Evolutionary conservation across 257 asterid species (phyloP).

Genomic region (Plantago elongata): DNA sequence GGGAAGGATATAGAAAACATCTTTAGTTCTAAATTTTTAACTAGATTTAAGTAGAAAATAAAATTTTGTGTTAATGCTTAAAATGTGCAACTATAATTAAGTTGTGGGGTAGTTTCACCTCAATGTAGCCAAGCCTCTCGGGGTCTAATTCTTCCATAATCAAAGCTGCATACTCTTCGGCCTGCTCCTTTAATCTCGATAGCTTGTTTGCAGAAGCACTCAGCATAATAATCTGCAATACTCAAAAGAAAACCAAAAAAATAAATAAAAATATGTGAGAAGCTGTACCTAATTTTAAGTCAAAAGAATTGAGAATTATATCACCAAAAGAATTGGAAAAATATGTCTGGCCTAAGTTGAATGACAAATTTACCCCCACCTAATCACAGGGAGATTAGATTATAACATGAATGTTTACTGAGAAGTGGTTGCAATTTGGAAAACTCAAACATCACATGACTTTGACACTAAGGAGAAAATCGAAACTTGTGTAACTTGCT

Average conservation of each 20-base stretch:
- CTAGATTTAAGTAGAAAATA: too few relatives aligned
- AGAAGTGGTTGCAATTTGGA: constrained; percentile 24
- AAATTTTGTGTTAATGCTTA: too few relatives aligned
- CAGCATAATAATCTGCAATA: constrained; percentile 72
- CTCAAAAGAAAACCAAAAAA: not conserved
- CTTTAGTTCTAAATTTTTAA: too few relatives aligned
- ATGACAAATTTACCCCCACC: constrained; percentile 47
- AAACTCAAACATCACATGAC: constrained; percentile 16
- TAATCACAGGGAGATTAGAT: constrained; percentile 24
- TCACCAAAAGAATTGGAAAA: too few relatives aligned
- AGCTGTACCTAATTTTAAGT: too few relatives aligned
- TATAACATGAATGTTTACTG: not conserved
- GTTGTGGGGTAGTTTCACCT: constrained; percentile 56
- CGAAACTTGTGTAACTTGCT: constrained; percentile 8
- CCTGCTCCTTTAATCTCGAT: constrained; percentile 90
- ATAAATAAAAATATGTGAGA: not conserved
- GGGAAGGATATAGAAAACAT: too few relatives aligned
- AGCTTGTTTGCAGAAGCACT: constrained; percentile 96
- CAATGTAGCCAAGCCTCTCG: constrained; percentile 95
- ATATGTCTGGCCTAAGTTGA: too few relatives aligned
- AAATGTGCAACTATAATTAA: not conserved
- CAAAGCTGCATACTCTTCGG: constrained; percentile 94
- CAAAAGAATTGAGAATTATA: too few relatives aligned
- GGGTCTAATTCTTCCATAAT: constrained; percentile 98
- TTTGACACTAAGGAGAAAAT: constrained; percentile 26